phyloP scores from a whole-genome alignment of 1,284 basidiomycete genomes.

The Microbotryum intermedium region DNA sequence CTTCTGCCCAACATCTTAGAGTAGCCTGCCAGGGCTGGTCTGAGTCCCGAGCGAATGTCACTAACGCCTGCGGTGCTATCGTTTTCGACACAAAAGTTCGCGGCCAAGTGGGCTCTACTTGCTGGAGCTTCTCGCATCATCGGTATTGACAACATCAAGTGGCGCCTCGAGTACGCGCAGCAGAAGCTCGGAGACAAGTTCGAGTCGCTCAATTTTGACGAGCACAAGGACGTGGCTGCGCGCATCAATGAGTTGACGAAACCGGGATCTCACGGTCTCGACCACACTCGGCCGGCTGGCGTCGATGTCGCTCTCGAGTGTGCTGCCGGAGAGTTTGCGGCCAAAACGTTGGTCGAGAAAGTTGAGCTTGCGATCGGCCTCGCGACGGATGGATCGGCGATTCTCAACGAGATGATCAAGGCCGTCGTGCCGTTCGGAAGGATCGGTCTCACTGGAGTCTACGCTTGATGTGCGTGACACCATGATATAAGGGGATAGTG shows the following conservation, averaged over 20 bases:
- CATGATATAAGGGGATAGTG: slow-evolving; percentile 39
- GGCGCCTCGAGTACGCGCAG: slow-evolving; percentile 54
- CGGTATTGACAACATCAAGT: slow-evolving; percentile 57
- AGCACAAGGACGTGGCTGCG: slow-evolving; percentile 51
- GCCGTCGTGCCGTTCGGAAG: slow-evolving; percentile 11
- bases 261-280: slow-evolving; percentile 39
- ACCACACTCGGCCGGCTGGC: slow-evolving; percentile 39
- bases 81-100: neutral
- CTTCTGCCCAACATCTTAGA: neutral
- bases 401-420: slow-evolving; percentile 55
- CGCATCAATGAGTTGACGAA: slow-evolving; percentile 30
- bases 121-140: slow-evolving; percentile 66
- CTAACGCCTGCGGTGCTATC: too few species aligned
- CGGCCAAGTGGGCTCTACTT: slow-evolving; percentile 49
- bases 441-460: slow-evolving; percentile 24
- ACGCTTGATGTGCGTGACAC: slow-evolving; percentile 47
- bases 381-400: slow-evolving; percentile 67
- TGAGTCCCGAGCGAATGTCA: too few species aligned
- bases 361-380: slow-evolving; percentile 61
- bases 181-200: slow-evolving; percentile 47
- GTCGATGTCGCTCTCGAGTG: slow-evolving; percentile 56
- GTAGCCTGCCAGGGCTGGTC: too few species aligned
- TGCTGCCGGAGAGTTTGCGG: slow-evolving; percentile 33
- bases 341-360: slow-evolving; percentile 48
- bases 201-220: slow-evolving; percentile 57